Base-by-base conservation (phyloP, 345 rosid species). In the Cardamine resedifolia region DNA sequence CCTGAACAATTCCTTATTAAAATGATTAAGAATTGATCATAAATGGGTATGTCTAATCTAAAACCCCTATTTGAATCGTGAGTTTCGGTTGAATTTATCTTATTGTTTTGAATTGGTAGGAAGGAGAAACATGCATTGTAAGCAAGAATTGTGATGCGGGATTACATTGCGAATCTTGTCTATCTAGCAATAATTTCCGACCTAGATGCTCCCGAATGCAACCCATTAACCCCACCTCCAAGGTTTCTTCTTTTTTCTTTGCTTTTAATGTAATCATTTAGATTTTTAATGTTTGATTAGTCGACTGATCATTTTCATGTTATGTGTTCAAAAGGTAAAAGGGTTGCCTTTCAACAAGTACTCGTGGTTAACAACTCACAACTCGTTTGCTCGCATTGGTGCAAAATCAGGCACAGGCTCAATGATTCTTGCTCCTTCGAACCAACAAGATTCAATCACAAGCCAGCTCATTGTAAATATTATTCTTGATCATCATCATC, bases 341-440 rank as follows among this genome's bases (percentile, higher is more conserved):
- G 84, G 79, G 19, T 81, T 91, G 80, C 84, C 96, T 14, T 95
- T 80, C 71, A 88, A 95, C 75, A 84, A 83, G n/a, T 91, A 95
- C 74, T 86, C 99, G 16, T 95, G 97, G 97, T 66, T 95, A 36
- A 91, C 96, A n/a, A 89, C 97, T 1, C 97, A 95, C 83, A 95
- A 91, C 62, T 85, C 99, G 14, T 95, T 66, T 69, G 90, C 96
- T 7, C 74, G 73, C 56, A 33, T 68, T 20, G 81, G 84, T 49
- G 82, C 64, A 49, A 82, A 75, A 75, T 89, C 97, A 18, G 83
- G 60, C n/a, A 80, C 89, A 7, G 90, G 96, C 72, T 71, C 88
- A 14, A 15, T 72, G 52, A 58, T 85, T 65, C 48, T 95, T 8
- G 67, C 97, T 65, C 90, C 93, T 5, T 72, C 80, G 8, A 95